Evolutionary conservation across 1,284 basidiomycete species (phyloP), one percentile per base, ranked within the genome.

Genomic region (Wallemia mellicola): DNA sequence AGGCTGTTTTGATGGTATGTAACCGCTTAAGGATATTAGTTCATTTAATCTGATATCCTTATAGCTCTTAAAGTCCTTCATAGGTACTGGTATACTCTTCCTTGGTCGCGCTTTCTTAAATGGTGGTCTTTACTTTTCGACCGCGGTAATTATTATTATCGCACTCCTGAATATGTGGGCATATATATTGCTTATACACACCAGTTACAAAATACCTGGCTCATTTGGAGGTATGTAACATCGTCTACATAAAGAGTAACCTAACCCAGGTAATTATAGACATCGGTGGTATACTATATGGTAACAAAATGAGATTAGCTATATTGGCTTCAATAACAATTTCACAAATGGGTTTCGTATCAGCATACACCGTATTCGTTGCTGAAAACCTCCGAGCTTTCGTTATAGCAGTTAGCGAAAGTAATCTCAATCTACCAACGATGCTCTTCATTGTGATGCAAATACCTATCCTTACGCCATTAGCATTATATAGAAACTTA

Each of bases 101-200:
- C 77, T 98, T 59, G 94, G 88, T 61, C 95, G 89, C 73, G 92
- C 82, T 56, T 96, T 98, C 73, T 82, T 80, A 73, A 98, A 98
- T 65, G 92, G 92, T 62, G 91, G 92, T 17, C 76, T 98, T 59
- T 71, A 96, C 38, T 98, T 99, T 70, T 96, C 92, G 2, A 68
- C 78, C 24, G 63, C 87, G 57, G 78, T 84, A 1, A 79, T 98
- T 63, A 73, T 82, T 24, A 74, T 79, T 64, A 86, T 98, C 64
- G 89, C 91, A 9, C 69, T 80, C 57, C 80, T 96, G 59, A 96
- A 89, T 1, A 73, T 98, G 1, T 88, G 86, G 72, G 89, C 89
- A 0, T 99, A 98, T 78, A 72, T 99, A 25, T 77, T 98, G 0
- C 78, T 99, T 33, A 81, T 95, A 55, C 76, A 84, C 70, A 81